phyloP scores from a whole-genome alignment of 768 basidiomycete genomes.

The Grammothele lineata region DNA sequence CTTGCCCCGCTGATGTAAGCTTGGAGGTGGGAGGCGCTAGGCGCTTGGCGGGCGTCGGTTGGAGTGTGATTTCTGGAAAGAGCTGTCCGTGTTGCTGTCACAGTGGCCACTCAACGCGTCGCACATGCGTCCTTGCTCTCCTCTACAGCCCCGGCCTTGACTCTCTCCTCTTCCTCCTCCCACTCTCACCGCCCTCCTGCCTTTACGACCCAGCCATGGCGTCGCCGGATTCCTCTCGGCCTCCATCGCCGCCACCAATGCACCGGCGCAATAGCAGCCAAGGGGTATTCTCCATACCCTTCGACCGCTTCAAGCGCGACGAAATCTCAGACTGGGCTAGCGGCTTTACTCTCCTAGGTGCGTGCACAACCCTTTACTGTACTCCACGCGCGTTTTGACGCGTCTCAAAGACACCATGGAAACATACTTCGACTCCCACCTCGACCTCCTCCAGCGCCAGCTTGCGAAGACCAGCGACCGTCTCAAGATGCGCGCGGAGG shows the following conservation, averaged over 20 bases:
- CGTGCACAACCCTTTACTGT: conserved; percentile 16
- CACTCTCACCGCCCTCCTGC: neutral
- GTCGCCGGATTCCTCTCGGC: conserved; percentile 25
- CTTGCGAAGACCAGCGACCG: conserved; percentile 84
- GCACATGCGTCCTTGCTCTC: conserved; percentile 11
- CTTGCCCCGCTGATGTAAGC: too few species aligned
- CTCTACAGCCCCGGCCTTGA: neutral
- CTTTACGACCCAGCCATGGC: conserved; percentile 12
- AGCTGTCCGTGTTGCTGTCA: neutral
- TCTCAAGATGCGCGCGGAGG: conserved; percentile 78
- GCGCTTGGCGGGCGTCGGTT: too few species aligned
- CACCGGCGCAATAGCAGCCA: conserved; percentile 29
- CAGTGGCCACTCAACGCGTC: conserved; percentile 15
- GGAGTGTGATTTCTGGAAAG: conserved; percentile 3
- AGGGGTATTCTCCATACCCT: conserved; percentile 62
- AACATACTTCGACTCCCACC: conserved; percentile 90
- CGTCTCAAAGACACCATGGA: conserved; percentile 75
- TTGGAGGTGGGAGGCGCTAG: too few species aligned
- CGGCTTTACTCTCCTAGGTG: conserved; percentile 84
- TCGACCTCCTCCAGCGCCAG: conserved; percentile 77
- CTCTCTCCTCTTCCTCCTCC: neutral
- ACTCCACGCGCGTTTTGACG: conserved; percentile 4
- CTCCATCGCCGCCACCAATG: conserved; percentile 33
- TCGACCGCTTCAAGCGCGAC: conserved; percentile 73
- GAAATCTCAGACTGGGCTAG: conserved; percentile 74